Evolutionary conservation across 208 protist species (phyloP).

Genomic region (Endotrypanum monterogeii): DNA sequence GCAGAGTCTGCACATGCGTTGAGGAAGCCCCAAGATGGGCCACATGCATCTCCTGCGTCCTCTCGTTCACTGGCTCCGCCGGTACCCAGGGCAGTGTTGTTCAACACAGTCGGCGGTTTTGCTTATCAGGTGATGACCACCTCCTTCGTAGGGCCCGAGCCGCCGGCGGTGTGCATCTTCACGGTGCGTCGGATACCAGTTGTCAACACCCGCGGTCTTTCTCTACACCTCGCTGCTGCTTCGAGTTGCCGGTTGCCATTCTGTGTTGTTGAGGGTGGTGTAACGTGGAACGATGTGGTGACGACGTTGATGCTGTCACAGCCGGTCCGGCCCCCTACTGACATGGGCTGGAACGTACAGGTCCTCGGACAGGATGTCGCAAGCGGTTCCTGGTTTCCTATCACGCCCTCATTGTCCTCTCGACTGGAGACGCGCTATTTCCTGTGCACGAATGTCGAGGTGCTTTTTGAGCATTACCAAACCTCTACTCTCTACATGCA

Average conservation of each 20-base stretch:
- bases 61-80: conserved; percentile 5
- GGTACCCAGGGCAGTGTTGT: conserved; percentile 20
- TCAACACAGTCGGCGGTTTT: conserved; percentile 17
- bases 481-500: conserved; percentile 20
- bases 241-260: conserved; percentile 15
- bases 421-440: conserved; percentile 29
- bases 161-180: conserved; percentile 17
- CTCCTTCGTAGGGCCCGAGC: not conserved
- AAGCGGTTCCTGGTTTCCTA: conserved; percentile 19
- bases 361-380: conserved; percentile 21
- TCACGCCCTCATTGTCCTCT: conserved; percentile 28
- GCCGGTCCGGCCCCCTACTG: not conserved
- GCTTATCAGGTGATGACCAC: conserved; percentile 24
- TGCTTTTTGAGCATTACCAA: conserved; percentile 31
- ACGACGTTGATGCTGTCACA: conserved; percentile 10
- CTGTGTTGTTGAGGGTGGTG: conserved; percentile 13
- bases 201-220: not conserved
- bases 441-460: conserved; percentile 34
- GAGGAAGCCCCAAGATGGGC: not conserved
- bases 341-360: conserved; percentile 27
- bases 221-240: conserved; percentile 15
- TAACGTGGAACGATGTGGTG: conserved; percentile 32
- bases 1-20: not conserved
- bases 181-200: conserved; percentile 20
- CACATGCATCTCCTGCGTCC: not conserved